phyloP scores from a whole-genome alignment of 192 early-diverging fungal genomes.

The Entomortierella parvispora region DNA sequence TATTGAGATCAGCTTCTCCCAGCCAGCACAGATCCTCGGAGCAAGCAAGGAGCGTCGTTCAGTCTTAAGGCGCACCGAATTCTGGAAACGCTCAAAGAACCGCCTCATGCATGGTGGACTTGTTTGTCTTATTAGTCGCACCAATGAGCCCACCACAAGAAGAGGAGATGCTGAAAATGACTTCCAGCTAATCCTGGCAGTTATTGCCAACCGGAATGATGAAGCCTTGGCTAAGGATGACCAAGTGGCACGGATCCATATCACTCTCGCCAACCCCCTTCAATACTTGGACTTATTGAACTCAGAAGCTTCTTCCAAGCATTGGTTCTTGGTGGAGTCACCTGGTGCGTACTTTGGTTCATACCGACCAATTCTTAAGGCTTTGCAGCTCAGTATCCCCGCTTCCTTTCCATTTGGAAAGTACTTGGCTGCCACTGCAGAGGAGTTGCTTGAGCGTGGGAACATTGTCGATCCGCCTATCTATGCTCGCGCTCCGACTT shows the following conservation, averaged over 20 bases:
- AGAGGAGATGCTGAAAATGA: background rate
- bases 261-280: slow-evolving; percentile 38
- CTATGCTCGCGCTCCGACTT: slow-evolving; percentile 47
- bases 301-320: background rate
- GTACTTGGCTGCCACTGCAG: slow-evolving; percentile 43
- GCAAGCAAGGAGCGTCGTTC: slow-evolving; percentile 9
- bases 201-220: slow-evolving; percentile 43
- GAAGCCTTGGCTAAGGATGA: slow-evolving; percentile 28
- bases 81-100: slow-evolving; percentile 55
- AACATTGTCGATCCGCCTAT: slow-evolving; percentile 41
- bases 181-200: slow-evolving; percentile 54
- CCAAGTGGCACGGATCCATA: slow-evolving; percentile 17
- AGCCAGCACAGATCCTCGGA: slow-evolving; percentile 15
- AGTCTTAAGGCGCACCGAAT: too few species aligned
- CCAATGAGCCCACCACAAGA: background rate
- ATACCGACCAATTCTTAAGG: slow-evolving; percentile 49
- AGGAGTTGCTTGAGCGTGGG: background rate
- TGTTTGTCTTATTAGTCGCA: slow-evolving; percentile 53
- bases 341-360: slow-evolving; percentile 47
- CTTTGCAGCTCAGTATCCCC: slow-evolving; percentile 37
- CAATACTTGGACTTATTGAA: slow-evolving; percentile 26
- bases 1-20: slow-evolving; percentile 35
- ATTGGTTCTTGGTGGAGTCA: slow-evolving; percentile 52
- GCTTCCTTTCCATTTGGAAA: slow-evolving; percentile 49
- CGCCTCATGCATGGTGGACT: slow-evolving; percentile 58